These are phyloP conservation scores for Teratosphaeria gauchensis DNA, from an alignment of 2,329 filamentous ascomycete species.

Conservation along the genomic window DNA sequence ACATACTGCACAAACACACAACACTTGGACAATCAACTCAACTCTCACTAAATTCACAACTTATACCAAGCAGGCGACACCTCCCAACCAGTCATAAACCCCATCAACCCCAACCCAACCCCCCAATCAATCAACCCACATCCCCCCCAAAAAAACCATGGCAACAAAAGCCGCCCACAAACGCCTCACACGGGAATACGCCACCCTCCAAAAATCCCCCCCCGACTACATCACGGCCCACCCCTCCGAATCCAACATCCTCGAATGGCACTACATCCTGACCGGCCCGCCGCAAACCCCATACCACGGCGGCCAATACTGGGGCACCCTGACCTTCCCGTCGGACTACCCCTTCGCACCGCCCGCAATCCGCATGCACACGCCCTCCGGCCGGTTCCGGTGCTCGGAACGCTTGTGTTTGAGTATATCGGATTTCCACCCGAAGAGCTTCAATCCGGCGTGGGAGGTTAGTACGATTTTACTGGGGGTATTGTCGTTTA, in stretches of 20 bases:
- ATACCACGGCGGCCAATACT: slow-evolving; percentile 92
- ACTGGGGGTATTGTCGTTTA: slow-evolving; percentile 88
- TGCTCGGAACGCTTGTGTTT: slow-evolving; percentile 85
- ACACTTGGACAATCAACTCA: no score
- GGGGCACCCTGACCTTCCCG: slow-evolving; percentile 92
- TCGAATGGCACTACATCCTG: slow-evolving; percentile 51
- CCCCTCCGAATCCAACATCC: slow-evolving; percentile 26
- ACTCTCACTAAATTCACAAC: no score
- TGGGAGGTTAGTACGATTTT: slow-evolving; percentile 98
- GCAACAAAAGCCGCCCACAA: slow-evolving; percentile 31
- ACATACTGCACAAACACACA: no score
- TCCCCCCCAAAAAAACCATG: slow-evolving; percentile 13
- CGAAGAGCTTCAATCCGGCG: slow-evolving; percentile 93
- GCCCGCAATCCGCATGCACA: slow-evolving; percentile 98
- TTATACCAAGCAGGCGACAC: not conserved
- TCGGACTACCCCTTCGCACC: slow-evolving; percentile 95
- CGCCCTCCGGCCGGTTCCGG: slow-evolving; percentile 89
- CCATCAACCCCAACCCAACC: no score
- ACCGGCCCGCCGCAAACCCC: slow-evolving; percentile 90
- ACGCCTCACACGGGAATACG: slow-evolving; percentile 29
- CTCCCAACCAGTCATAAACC: no score
- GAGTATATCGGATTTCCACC: slow-evolving; percentile 95
- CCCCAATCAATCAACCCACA: not conserved
- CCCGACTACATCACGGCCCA: slow-evolving; percentile 25
- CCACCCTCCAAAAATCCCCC: slow-evolving; percentile 25